Percentiles rank a stretch among this genome's conserved stretches.
Conservation (phyloP, 352 stramenopile species). For the Phytophthora sp. region DNA sequence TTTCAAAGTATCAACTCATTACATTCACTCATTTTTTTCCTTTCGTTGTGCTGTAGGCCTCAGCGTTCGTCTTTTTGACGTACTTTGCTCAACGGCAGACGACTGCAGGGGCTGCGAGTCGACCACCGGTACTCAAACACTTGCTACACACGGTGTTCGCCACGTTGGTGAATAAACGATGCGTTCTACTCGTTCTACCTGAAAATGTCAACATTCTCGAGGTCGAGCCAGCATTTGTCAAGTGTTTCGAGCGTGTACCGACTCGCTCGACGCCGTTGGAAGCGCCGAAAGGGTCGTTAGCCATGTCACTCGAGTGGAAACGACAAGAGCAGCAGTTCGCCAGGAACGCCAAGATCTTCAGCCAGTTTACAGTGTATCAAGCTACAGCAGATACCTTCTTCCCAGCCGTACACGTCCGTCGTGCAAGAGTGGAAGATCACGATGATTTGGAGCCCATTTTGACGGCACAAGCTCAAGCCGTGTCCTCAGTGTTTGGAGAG, state of each 20-base stretch:
- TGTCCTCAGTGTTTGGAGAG: constrained; percentile 85
- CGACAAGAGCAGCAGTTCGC: constrained; percentile 39
- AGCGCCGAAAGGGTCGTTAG: constrained; percentile 10
- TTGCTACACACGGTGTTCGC: constrained; percentile 62
- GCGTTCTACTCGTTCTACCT: constrained; percentile 62
- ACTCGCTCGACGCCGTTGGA: constrained; percentile 19
- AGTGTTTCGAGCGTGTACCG: constrained; percentile 55
- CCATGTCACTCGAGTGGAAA: constrained; percentile 16
- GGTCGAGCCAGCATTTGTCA: constrained; percentile 56
- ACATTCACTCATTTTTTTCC: background rate
- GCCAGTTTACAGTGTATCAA: constrained; percentile 61
- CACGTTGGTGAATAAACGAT: constrained; percentile 45
- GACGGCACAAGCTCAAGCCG: constrained; percentile 56
- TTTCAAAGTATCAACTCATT: background rate
- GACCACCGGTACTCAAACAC: constrained; percentile 53
- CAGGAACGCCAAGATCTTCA: constrained; percentile 48
- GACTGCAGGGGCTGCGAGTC: constrained; percentile 30
- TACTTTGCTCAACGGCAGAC: constrained; percentile 64
- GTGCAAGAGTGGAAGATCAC: constrained; percentile 81
- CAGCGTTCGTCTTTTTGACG: constrained; percentile 59
- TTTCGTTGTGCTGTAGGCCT: constrained; percentile 24
- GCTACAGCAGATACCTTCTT: constrained; percentile 42
- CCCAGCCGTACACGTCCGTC: constrained; percentile 58
- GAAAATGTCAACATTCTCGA: constrained; percentile 48
- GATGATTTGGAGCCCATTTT: constrained; percentile 83